Evolutionary conservation across 345 rosid genomes (phyloP).

Genomic region (Lagerstroemia speciosa): DNA sequence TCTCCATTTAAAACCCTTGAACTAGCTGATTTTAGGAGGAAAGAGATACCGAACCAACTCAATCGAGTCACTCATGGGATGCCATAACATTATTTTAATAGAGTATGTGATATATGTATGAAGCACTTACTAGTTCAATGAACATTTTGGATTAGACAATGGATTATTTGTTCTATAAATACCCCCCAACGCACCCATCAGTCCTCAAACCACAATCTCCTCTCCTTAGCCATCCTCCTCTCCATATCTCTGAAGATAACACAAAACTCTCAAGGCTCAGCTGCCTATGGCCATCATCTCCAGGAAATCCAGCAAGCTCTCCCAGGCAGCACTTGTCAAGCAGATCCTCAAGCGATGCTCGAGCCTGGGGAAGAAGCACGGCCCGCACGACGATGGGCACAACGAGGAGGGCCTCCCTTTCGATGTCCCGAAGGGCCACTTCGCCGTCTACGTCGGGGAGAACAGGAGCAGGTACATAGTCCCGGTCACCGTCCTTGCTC

Average conservation of each 20-base stretch:
- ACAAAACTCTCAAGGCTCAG: too few species aligned
- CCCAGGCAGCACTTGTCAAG: constrained; percentile 62
- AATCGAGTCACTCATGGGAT: too few species aligned
- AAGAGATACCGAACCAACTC: too few species aligned
- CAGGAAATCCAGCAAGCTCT: constrained; percentile 44
- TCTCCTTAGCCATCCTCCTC: constrained; percentile 24
- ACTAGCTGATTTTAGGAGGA: too few species aligned
- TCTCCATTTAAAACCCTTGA: too few species aligned
- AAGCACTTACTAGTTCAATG: too few species aligned
- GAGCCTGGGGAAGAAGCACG: constrained; percentile 56
- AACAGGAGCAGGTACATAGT: constrained; percentile 28
- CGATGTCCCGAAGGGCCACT: constrained; percentile 36
- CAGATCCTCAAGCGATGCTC: constrained; percentile 77
- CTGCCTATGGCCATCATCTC: constrained; percentile 47
- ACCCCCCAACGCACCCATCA: too few species aligned
- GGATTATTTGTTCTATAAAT: too few species aligned
- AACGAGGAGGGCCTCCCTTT: constrained; percentile 45
- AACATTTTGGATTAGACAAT: too few species aligned
- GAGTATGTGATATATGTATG: too few species aligned
- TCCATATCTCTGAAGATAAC: too few species aligned
- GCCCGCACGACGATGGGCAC: constrained; percentile 25
- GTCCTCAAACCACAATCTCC: constrained; percentile 26
- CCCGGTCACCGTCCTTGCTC: constrained; percentile 26
- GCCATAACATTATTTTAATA: too few species aligned
- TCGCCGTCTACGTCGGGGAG: constrained; percentile 32